These are phyloP conservation scores for Vigna nakashimae DNA, from an alignment of 306 rosid species.

Conservation along the genomic window DNA sequence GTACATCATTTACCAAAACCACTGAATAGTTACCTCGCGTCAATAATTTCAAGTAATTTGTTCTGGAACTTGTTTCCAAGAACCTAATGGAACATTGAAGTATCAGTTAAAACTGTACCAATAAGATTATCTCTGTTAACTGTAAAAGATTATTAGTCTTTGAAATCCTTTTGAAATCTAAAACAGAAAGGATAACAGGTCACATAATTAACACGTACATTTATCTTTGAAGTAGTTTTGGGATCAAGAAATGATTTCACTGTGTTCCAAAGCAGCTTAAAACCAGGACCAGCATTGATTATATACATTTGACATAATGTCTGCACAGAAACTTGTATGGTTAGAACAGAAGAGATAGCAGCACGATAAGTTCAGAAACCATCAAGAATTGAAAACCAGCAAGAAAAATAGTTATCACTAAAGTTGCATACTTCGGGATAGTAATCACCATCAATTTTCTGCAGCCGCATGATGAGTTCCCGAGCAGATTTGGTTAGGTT, in stretches of 20 bases:
- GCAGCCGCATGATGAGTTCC: conserved; percentile 76
- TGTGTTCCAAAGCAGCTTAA: conserved; percentile 89
- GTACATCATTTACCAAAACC: conserved; percentile 16
- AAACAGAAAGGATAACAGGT: conserved; percentile 7
- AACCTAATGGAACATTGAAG: conserved; percentile 64
- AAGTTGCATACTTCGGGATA: conserved; percentile 80
- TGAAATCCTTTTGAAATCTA: conserved; percentile 30
- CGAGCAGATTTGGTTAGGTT: conserved; percentile 81
- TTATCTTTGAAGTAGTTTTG: conserved; percentile 84
- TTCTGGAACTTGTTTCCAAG: conserved; percentile 83
- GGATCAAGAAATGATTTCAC: conserved; percentile 89
- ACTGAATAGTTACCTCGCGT: conserved; percentile 65
- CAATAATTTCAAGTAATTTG: conserved; percentile 81
- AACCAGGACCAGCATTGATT: conserved; percentile 94
- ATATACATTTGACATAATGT: conserved; percentile 84
- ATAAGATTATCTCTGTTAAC: conserved; percentile 1
- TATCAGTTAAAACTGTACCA: conserved; percentile 33
- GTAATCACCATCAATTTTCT: conserved; percentile 90
- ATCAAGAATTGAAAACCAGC: conserved; percentile 37
- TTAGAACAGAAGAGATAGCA: conserved; percentile 42
- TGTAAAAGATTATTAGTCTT: conserved; percentile 20
- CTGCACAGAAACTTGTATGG: conserved; percentile 56
- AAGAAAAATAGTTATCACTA: neutral
- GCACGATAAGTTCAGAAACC: conserved; percentile 36
- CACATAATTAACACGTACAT: conserved; percentile 64